Evolutionary conservation across 768 basidiomycete genomes (phyloP), one percentile per base, ranked within the genome.

Genomic region (Tulasnella calospora): DNA sequence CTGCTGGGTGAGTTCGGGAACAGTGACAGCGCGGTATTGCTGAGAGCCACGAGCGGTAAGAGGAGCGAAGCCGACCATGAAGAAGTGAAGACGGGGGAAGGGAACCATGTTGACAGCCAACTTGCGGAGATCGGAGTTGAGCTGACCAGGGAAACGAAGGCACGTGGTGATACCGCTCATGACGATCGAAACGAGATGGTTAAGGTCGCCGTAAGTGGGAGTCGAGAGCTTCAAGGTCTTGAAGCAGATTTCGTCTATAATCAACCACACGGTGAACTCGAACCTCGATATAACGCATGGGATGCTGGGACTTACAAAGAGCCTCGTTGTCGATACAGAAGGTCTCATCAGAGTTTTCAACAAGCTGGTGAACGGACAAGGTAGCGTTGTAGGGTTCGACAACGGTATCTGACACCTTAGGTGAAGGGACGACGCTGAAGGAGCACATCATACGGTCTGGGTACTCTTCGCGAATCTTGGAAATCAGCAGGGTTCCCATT

Each of bases 261-360:
- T n/a, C 8, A 23, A 61, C 30, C 33, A 76, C 47, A 30, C 27
- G 30, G 36, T 40, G 44, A 73, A 19, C 51, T 23, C 27, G 57
- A 35, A 73, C 81, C 84, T 85, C 80, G 85, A 84, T 17, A 67
- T 12, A 23, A 57, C n/a, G 81, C 85, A 86, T 40, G 40, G 0
- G n/a, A 40, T 41, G 17, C 19, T 23, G 30, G 0, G 61, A 67
- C 75, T 57, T 61, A 76, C 75, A 76, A 77, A 99, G 92, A 38
- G 97, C 98, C 86, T 99, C 97, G 85, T 99, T 99, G 85, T 99
- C 97, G 84, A 99, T 99, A 86, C 97, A 99, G 94, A 99, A 99
- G 23, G 98, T 99, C 87, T 98, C 96, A 83, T 99, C 97, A 46
- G 97, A 98, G 89, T 99, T 99, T 87, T 99, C 98, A 74, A 99